Evolutionary conservation across 352 stramenopile species (phyloP), one percentile per base, ranked within the genome.

Genomic region (Globisporangium spiculum): DNA sequence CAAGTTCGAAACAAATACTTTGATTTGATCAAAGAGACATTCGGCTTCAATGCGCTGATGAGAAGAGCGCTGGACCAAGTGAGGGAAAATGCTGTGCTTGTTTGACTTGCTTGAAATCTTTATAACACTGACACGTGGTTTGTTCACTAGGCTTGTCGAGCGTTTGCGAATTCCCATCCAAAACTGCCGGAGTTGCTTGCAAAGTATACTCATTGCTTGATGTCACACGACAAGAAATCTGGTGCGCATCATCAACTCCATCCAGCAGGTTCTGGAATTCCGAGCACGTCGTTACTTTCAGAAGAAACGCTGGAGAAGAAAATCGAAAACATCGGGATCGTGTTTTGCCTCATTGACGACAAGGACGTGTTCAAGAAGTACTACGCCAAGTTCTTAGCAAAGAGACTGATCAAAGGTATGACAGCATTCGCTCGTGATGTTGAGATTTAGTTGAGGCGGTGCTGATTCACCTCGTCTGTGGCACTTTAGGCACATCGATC

Each of bases 321-420:
- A 70, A 90, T 96, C 56, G 83, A 93, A 57, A 89, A 88, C 46
- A 88, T 94, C 27, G 79, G 86, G 14, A 78, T 94, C 41, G 88
- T 96, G 24, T 96, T 96, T 66, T 94, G 86, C 60, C 75, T 96
- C n/a, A 90, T 96, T 56, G 86, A 96, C 36, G 88, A 96, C 78
- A 96, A 96, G 68, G 88, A 96, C 65, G 73, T 96, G 14, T 96
- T 96, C 85, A 94, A 96, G 67, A 93, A 93, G 56, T 94, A 91
- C 63, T 96, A 96, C 63, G 85, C 88, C 2, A 96, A 94, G 63
- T 91, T 91, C 69, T 63, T 96, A 48, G 83, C 88, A 7, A 94
- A 94, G 57, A 78, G 88, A 3, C 73, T 96, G 22, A 93, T 96
- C 69, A 92, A 93, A 90, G 88, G 86, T 93, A 69, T 1, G 26